These are phyloP conservation scores for Pseudocercospora crystallina DNA, from an alignment of 2,329 filamentous ascomycete species.

Conservation along the genomic window DNA sequence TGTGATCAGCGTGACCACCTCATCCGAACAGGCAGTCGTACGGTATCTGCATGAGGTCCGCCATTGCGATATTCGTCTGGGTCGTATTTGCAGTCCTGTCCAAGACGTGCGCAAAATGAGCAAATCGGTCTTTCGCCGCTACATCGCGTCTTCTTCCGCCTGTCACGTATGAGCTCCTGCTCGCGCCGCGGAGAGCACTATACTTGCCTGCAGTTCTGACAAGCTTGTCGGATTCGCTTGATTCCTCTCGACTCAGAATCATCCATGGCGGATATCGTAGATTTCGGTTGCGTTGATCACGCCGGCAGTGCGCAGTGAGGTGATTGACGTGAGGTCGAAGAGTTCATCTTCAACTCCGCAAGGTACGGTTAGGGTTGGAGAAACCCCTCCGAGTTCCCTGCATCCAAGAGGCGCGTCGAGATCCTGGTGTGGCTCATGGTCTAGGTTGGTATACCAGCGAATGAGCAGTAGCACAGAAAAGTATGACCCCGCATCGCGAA, in stretches of 20 bases:
- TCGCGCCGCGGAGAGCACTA: not conserved
- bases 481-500: slow-evolving; percentile 1
- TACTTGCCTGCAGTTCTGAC: slow-evolving; percentile 8
- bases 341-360: not conserved
- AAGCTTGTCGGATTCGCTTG: slow-evolving; percentile 13
- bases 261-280: not conserved
- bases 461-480: not conserved
- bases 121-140: slow-evolving; percentile 8
- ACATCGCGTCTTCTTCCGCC: slow-evolving; percentile 12
- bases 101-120: slow-evolving; percentile 10
- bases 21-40: not conserved
- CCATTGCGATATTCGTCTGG: not conserved
- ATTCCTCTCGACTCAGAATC: not conserved
- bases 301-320: too few species aligned
- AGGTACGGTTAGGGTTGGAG: too few species aligned
- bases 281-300: not conserved
- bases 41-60: not conserved
- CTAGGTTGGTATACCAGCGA: not conserved
- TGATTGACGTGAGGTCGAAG: not conserved
- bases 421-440: not conserved
- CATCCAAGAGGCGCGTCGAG: not conserved
- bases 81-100: slow-evolving; percentile 9
- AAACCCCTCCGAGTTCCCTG: not conserved
- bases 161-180: not conserved
- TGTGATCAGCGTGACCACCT: not conserved